Evolutionary conservation across 2,329 filamentous ascomycete genomes (phyloP), one percentile per base, ranked within the genome.

Genomic region (Hysterium pulicare): DNA sequence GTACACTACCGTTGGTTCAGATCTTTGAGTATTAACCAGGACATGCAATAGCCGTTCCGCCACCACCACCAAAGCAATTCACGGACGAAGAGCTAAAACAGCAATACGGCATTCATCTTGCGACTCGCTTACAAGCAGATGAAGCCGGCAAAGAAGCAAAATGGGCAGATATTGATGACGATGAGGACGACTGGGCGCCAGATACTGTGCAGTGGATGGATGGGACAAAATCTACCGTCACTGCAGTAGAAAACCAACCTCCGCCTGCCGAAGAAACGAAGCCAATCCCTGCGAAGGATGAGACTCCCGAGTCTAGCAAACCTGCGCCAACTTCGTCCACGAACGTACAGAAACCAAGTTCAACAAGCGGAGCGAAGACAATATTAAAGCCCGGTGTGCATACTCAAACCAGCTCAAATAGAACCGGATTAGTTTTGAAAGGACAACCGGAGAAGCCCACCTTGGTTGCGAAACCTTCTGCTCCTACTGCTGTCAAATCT

Each of bases 161-260:
- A 62, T 94, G 88, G 88, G 88, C 87, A 19, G 88, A 94, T 59
- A 90, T 91, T 46, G 88, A 93, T 47, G 88, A 93, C 44, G 87
- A 93, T 50, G 86, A 90, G 57, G 88, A 93, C 28, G 87, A 91
- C 58, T 91, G 87, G 86, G 85, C 83, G 11, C 87, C 87, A 2
- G 87, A 93, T 50, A 82, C 85, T 40, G 89, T 93, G 51, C 87
- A 87, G 45, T 94, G 88, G 88, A 87, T 86, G 59, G 88, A 94
- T 64, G 87, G 87, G 41, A 93, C 87, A 37, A 91, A 91, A 66
- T 86, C 86, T 24, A 87, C 83, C 5, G 73, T 90, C 13, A 81
- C 84, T 13, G 76, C 82, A 10, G 78, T 82, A 47, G 71, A 73
- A 38, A 57, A 59, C 19, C 54, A 60, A 36, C 48, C 53, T n/a